Percentiles rank a stretch among this genome's conserved stretches.
Conservation (phyloP, 140 eudicot genomes). For the Stevia rebaudiana region DNA sequence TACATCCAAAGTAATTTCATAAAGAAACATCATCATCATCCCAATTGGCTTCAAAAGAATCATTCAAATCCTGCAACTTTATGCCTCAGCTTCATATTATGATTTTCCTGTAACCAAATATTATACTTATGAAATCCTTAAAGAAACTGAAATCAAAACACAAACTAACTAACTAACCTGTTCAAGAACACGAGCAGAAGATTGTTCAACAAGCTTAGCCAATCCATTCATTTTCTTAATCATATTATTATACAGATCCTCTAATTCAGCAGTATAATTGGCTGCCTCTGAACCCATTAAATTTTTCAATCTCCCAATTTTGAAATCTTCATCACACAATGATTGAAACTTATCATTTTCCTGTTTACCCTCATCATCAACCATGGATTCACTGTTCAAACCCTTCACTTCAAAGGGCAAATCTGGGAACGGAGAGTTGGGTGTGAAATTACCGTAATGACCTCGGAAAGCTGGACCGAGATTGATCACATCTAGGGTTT, state of each 20-base stretch:
- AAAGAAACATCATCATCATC: background rate
- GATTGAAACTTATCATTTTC: slow-evolving; percentile 43
- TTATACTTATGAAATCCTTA: background rate
- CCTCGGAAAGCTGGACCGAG: slow-evolving; percentile 81
- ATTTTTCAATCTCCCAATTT: slow-evolving; percentile 46
- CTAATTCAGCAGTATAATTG: slow-evolving; percentile 48
- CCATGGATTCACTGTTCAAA: slow-evolving; percentile 41
- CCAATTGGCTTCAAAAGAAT: slow-evolving; percentile 11
- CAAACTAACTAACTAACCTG: slow-evolving; percentile 40
- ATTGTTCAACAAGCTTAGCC: slow-evolving; percentile 54
- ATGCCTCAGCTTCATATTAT: slow-evolving; percentile 68
- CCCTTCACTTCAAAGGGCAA: slow-evolving; percentile 41
- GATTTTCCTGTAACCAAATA: slow-evolving; percentile 48
- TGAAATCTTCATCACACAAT: slow-evolving; percentile 46
- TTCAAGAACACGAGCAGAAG: slow-evolving; percentile 62
- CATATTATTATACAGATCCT: slow-evolving; percentile 72
- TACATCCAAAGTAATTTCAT: slow-evolving; percentile 1
- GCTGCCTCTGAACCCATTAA: slow-evolving; percentile 54
- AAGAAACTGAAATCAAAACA: background rate
- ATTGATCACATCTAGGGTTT: slow-evolving; percentile 51
- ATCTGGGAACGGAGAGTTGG: slow-evolving; percentile 45
- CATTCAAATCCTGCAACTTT: slow-evolving; percentile 80
- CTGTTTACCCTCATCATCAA: slow-evolving; percentile 27
- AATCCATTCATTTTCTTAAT: slow-evolving; percentile 50
- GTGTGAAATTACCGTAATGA: slow-evolving; percentile 56